Base-by-base conservation (phyloP, 1,139 yeast genomes). In the Torulaspora globosa region DNA sequence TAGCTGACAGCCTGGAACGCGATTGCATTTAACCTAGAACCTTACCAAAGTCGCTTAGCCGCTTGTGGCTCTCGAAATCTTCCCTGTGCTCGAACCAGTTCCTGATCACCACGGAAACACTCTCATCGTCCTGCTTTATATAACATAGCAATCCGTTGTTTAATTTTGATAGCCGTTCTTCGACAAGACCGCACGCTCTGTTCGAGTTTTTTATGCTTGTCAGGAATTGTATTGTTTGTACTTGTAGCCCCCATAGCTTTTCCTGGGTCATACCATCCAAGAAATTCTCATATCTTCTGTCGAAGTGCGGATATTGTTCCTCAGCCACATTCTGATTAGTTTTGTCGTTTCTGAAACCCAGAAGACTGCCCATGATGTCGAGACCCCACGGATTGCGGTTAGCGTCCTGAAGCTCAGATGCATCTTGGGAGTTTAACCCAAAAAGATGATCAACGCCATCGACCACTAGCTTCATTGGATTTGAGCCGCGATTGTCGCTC, bases 71-170 rank as follows among this genome's bases (percentile, higher is more conserved):
- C 26, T 32, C 36, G 14, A 38, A 26, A 11, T 30, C 32, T 21
- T 46, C 40, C 35, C 39, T 41, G 24, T 36, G 36, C 16, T 44
- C 52, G 29, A 54, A 59, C 68, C 68, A 63, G 43, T 64, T 63
- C 31, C 56, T 58, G 8, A 63, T 42, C 16, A 63, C 43, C 10
- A 64, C 26, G 1, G 54, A 40, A 19, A 54, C 23, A 39, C 54
- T 47, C 6, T 52, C 40, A 2, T 49, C 44, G 37, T 50, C 53
- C 10, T 56, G 54, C 10, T 47, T 47, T 12, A 62, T 45, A 39
- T 61, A 64, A 47, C 66, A 62, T 9, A 63, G 41, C 18, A 64
- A 38, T 0, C 68, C 68, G 43, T 64, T 63, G 43, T 57, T 60
- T 18, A 62, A 49, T 26, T 59, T 62, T 2, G 62, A 29, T 21